Evolutionary conservation across 1,284 basidiomycete species (phyloP).

Genomic region (Cutaneotrichosporon sp.): DNA sequence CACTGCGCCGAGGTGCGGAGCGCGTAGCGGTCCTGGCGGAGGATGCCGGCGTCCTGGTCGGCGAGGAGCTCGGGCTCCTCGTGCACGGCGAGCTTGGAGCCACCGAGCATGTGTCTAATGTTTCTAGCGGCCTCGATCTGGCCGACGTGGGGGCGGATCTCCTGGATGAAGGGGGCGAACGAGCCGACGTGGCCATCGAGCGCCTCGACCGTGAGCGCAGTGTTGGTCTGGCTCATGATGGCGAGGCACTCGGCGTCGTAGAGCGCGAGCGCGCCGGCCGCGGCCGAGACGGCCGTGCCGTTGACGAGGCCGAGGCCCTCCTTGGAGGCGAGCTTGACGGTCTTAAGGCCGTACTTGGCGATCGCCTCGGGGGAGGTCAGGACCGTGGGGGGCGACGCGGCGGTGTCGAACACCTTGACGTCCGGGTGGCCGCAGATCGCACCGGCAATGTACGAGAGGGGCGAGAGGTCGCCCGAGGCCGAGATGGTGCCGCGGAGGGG

Average conservation of each 20-base stretch:
- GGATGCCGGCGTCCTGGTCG: slow-evolving; percentile 20
- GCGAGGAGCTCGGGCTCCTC: slow-evolving; percentile 21
- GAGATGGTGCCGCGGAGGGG: slow-evolving; percentile 27
- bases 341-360: slow-evolving; percentile 20
- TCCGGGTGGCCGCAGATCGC: slow-evolving; percentile 27
- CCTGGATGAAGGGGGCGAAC: slow-evolving; percentile 25
- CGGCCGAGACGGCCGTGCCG: slow-evolving; percentile 26
- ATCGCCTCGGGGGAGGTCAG: slow-evolving; percentile 21
- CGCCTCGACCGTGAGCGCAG: slow-evolving; percentile 24
- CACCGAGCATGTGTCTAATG: slow-evolving; percentile 24
- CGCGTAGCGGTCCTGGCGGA: slow-evolving; percentile 28
- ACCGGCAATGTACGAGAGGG: slow-evolving; percentile 25
- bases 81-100: slow-evolving; percentile 22
- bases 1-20: slow-evolving; percentile 26
- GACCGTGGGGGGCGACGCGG: slow-evolving; percentile 3
- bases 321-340: slow-evolving; percentile 21
- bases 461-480: slow-evolving; percentile 24
- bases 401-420: slow-evolving; percentile 27
- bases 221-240: slow-evolving; percentile 24
- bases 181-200: slow-evolving; percentile 24
- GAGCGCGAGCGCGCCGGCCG: slow-evolving; percentile 22
- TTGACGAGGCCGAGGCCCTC: slow-evolving; percentile 28
- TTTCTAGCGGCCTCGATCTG: slow-evolving; percentile 22
- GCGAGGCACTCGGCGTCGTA: slow-evolving; percentile 30
- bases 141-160: slow-evolving; percentile 25